Evolutionary conservation across 176 grass and related monocot species (phyloP).

Genomic region (Triticum turgidum): DNA sequence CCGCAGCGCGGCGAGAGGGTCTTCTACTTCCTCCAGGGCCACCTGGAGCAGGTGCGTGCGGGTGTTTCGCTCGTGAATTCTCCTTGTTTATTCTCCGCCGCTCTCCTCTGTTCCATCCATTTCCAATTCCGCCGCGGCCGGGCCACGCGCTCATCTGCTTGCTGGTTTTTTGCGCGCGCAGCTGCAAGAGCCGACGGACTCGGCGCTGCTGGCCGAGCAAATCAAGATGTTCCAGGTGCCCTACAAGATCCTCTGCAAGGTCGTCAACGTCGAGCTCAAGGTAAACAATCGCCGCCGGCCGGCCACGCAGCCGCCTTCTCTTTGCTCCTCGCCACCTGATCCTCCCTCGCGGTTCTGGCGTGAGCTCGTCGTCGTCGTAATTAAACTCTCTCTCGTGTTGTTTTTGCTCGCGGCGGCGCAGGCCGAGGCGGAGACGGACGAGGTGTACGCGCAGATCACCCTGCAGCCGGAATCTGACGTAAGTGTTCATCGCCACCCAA

Average conservation of each 20-base stretch:
- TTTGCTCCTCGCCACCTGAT: background rate
- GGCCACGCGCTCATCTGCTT: background rate
- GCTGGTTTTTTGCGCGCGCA: constrained; percentile 25
- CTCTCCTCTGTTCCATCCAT: background rate
- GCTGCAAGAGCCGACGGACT: constrained; percentile 72
- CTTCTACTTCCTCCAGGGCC: constrained; percentile 97
- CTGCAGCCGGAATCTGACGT: constrained; percentile 73
- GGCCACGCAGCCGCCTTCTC: background rate
- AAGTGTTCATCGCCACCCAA: constrained; percentile 35
- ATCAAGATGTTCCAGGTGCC: constrained; percentile 81
- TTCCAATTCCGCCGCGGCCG: background rate
- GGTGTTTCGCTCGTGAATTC: background rate
- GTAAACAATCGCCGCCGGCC: constrained; percentile 16
- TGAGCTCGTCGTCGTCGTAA: background rate
- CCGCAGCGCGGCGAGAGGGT: constrained; percentile 68
- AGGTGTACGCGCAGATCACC: constrained; percentile 93
- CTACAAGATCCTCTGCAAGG: constrained; percentile 89
- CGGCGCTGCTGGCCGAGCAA: constrained; percentile 47
- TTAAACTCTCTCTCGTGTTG: constrained; percentile 2
- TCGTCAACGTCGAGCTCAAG: constrained; percentile 84
- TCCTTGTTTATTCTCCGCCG: background rate
- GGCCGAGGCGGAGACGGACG: constrained; percentile 92
- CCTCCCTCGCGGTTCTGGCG: background rate
- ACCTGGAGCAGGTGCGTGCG: constrained; percentile 78
- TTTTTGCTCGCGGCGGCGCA: constrained; percentile 19